Evolutionary conservation across 2,329 filamentous ascomycete genomes (phyloP).

Genomic region (Penicillium sp.): DNA sequence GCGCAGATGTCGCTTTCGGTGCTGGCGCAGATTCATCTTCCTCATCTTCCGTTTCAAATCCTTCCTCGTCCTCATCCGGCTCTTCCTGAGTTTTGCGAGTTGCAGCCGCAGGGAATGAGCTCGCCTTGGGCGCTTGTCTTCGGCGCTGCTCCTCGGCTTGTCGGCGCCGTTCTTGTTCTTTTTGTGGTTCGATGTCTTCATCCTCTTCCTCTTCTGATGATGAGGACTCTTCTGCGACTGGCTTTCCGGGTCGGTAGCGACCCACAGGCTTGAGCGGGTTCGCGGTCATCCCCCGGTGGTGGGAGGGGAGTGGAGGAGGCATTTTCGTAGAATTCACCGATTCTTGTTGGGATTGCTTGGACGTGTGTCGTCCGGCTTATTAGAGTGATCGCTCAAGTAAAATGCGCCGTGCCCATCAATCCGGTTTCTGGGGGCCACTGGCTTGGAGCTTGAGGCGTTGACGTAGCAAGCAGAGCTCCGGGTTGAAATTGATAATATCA

Average conservation of each 20-base stretch:
- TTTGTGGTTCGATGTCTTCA: slow-evolving; percentile 57
- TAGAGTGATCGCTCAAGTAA: not conserved
- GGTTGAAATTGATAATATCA: slow-evolving; percentile 50
- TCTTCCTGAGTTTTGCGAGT: slow-evolving; percentile 31
- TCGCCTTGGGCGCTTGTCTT: slow-evolving; percentile 46
- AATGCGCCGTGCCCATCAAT: not conserved
- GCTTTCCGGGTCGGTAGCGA: slow-evolving; percentile 84
- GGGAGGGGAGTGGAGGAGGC: slow-evolving; percentile 45
- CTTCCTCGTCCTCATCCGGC: slow-evolving; percentile 52
- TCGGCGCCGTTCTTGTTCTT: slow-evolving; percentile 51
- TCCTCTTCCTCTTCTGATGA: slow-evolving; percentile 54
- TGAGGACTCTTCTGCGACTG: slow-evolving; percentile 49
- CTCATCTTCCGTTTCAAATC: slow-evolving; percentile 59
- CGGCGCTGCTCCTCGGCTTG: slow-evolving; percentile 36
- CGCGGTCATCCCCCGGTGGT: slow-evolving; percentile 74
- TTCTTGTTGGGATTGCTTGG: not conserved
- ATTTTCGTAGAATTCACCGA: slow-evolving; percentile 24
- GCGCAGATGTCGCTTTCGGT: slow-evolving; percentile 16
- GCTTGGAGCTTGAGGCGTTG: not conserved
- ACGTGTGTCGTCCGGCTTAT: not conserved
- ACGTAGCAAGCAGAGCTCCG: slow-evolving; percentile 20
- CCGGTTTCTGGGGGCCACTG: not conserved
- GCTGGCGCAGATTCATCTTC: slow-evolving; percentile 29
- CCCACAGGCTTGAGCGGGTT: slow-evolving; percentile 73
- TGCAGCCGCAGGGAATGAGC: slow-evolving; percentile 35